Evolutionary conservation across 176 grass and related monocot species (phyloP).

Genomic region (Eremochloa ophiuroides): DNA sequence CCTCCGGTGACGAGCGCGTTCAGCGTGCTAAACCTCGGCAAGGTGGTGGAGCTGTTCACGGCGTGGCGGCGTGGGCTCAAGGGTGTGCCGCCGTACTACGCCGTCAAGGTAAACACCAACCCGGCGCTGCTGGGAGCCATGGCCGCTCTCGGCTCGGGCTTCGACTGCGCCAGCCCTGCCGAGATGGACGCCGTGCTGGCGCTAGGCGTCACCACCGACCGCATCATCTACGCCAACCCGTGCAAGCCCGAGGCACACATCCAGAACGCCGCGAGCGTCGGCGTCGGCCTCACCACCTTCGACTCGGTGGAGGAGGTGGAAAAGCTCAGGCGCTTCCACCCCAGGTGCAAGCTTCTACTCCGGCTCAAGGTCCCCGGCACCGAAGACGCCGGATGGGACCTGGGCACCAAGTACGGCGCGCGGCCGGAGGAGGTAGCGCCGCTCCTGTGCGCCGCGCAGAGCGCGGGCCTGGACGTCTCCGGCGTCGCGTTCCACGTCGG

Average conservation of each 20-base stretch:
- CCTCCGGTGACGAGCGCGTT: slow-evolving; percentile 6
- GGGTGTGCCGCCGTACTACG: slow-evolving; percentile 31
- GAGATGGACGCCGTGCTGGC: slow-evolving; percentile 38
- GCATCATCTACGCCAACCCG: slow-evolving; percentile 36
- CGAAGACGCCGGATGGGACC: not conserved
- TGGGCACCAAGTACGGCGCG: slow-evolving; percentile 31
- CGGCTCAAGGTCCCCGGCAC: slow-evolving; percentile 33
- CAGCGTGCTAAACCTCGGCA: slow-evolving; percentile 23
- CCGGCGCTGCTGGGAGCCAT: slow-evolving; percentile 9
- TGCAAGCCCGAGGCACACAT: slow-evolving; percentile 44
- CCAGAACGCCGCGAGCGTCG: slow-evolving; percentile 18
- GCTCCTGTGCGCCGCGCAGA: slow-evolving; percentile 17
- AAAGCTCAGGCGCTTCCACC: slow-evolving; percentile 35
- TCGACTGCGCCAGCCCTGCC: slow-evolving; percentile 43
- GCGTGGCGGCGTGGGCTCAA: slow-evolving; percentile 1
- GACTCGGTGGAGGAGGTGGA: slow-evolving; percentile 30
- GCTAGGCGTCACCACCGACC: not conserved
- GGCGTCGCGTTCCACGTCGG: slow-evolving; percentile 45
- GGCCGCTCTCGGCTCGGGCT: slow-evolving; percentile 18
- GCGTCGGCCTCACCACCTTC: slow-evolving; percentile 39
- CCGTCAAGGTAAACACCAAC: slow-evolving; percentile 43
- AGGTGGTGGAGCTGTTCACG: not conserved
- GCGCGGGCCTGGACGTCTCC: not conserved
- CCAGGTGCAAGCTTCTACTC: slow-evolving; percentile 29
- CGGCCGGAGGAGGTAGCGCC: slow-evolving; percentile 15